Base-by-base conservation (phyloP, 116 monocot genomes). In the Trichopus zeylanicus region DNA sequence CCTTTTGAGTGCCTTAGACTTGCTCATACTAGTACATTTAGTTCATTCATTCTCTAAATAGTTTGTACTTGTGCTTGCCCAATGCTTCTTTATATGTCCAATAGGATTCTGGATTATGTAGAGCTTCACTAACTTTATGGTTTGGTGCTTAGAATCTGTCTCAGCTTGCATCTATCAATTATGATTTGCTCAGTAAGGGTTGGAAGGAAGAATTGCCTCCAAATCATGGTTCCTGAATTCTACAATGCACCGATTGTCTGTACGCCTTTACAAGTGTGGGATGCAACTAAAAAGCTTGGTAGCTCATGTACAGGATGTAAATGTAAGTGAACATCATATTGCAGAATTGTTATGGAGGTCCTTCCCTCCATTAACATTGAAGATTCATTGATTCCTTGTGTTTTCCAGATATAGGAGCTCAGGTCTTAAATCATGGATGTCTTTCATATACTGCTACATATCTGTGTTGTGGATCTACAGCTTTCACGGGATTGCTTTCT, bases 151-250 rank as follows among this genome's bases (percentile, higher is more conserved):
- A 95, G 95, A 95, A 95, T 68, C 71, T 95, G 26, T 90, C 95
- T 12, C 90, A 95, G 56, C 84, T 95, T 51, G 95, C 90, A 16
- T 82, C 90, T 7, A 95, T 95, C 76, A 95, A 95, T 53, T 95
- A 84, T 47, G 95, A 95, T 79, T 52, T 95, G 59, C 89, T 95
- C 24, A 62, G 63, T 27, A 95, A 90, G 62, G 90, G 87, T 16
- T 83, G 72, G 76, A 95, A 86, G 72, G 90, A 90, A 20, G 87
- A 81, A 56, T 33, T 31, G 33, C 78, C 67, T 32, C 22, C 81
- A 56, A 80, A 77, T 56, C 56, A 69, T 6, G 70, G 81, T 28
- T 69, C 73, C 32, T 86, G 83, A 21, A 46, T 31, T 70, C 69
- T 33, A 80, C 64, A 78, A 20, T 46, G 27, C 12, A 58, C 5